Percentiles rank a stretch among this genome's conserved stretches.
Evolutionary conservation across 176 grass and related monocot genomes (phyloP).

Genomic region (Luzula sylvatica): DNA sequence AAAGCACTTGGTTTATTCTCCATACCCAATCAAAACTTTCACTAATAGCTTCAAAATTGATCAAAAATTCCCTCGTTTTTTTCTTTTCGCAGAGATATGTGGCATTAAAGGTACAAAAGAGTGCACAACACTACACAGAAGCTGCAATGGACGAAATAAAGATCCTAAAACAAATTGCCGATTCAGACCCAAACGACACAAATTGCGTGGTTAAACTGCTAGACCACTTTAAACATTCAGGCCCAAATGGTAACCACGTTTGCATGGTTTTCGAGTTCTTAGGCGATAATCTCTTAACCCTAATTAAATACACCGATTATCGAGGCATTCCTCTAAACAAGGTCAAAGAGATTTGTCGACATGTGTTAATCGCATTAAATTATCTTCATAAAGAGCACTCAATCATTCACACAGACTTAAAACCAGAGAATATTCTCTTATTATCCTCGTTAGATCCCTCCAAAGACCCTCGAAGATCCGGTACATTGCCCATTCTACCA

Average conservation of each 20-base stretch:
- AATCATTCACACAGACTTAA: constrained; percentile 97
- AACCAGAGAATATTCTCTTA: constrained; percentile 94
- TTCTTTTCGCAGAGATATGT: constrained; percentile 63
- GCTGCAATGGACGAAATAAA: constrained; percentile 98
- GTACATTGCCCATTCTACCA: constrained; percentile 42
- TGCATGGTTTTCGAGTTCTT: constrained; percentile 99
- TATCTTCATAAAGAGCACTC: constrained; percentile 71
- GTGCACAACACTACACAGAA: constrained; percentile 91
- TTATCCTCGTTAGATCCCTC: constrained; percentile 68
- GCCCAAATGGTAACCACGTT: constrained; percentile 85
- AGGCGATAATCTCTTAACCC: constrained; percentile 84
- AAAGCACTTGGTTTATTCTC: background rate
- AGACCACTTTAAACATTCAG: constrained; percentile 94
- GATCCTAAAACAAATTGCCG: constrained; percentile 93
- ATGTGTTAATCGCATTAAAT: constrained; percentile 80
- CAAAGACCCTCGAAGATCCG: constrained; percentile 67
- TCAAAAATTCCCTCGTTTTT: constrained; percentile 5
- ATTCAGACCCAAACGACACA: constrained; percentile 53
- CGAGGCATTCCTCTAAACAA: constrained; percentile 63
- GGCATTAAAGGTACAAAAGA: constrained; percentile 97
- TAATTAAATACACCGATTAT: constrained; percentile 87
- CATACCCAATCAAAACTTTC: background rate
- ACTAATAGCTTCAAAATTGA: background rate
- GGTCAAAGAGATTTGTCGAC: constrained; percentile 84
- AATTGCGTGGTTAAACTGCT: constrained; percentile 93